Evolutionary conservation across 495 filamentous ascomycete genomes (phyloP).

Genomic region (Emericellopsis terricola): DNA sequence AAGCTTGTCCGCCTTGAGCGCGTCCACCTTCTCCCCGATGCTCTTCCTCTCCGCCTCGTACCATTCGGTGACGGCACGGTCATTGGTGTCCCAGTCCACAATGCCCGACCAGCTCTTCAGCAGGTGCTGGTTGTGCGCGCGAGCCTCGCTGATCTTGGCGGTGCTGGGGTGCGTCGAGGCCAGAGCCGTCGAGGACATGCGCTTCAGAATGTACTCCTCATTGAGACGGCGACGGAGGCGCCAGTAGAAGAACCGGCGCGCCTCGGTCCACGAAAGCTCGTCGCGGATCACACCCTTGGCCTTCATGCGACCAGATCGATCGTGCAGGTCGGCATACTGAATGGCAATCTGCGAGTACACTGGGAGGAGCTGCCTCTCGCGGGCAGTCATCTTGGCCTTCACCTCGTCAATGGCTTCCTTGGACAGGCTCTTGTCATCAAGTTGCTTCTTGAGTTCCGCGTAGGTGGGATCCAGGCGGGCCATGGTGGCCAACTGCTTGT

Average conservation of each 20-base stretch:
- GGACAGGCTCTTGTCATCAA: constrained; percentile 46
- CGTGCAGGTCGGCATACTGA: constrained; percentile 94
- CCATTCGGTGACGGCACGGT: constrained; percentile 79
- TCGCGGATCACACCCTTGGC: constrained; percentile 88
- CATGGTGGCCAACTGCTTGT: constrained; percentile 97
- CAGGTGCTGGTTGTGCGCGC: constrained; percentile 43
- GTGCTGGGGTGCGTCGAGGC: constrained; percentile 22
- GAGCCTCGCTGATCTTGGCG: constrained; percentile 24
- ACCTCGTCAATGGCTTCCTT: constrained; percentile 56
- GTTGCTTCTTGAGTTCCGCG: constrained; percentile 58
- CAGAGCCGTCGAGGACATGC: constrained; percentile 42
- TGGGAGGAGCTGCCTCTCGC: constrained; percentile 76
- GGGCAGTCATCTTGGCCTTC: constrained; percentile 73
- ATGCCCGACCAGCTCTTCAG: constrained; percentile 66
- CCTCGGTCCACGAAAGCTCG: constrained; percentile 68
- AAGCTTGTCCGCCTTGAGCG: constrained; percentile 56
- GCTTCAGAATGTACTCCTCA: constrained; percentile 88
- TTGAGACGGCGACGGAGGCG: constrained; percentile 90
- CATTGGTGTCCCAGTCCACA: constrained; percentile 51
- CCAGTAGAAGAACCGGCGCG: constrained; percentile 99
- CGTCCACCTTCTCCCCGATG: constrained; percentile 62
- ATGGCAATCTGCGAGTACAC: constrained; percentile 85
- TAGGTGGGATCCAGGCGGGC: constrained; percentile 78
- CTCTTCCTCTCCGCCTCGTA: constrained; percentile 88
- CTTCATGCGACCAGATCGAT: constrained; percentile 92